These are phyloP conservation scores for Xylariomycetidae sp. DNA, from an alignment of 2,329 filamentous ascomycete genomes.

Conservation along the genomic window DNA sequence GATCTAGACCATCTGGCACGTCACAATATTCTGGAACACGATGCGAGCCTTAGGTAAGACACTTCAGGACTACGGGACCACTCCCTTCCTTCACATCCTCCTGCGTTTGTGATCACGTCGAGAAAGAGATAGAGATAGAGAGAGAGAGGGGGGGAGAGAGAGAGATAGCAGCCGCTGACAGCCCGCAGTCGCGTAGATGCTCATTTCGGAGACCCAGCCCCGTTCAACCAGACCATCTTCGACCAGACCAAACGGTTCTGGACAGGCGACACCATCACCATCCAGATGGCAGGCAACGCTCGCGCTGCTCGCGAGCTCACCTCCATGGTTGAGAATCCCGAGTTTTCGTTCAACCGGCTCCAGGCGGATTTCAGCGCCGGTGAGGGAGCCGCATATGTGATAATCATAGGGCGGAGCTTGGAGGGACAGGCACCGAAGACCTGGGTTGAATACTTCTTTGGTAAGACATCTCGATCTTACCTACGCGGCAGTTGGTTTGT, in stretches of 20 bases:
- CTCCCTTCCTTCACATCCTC: no score
- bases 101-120: no score
- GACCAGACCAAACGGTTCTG: background rate
- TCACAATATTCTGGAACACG: no score
- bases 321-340: background rate
- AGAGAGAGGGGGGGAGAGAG: no score
- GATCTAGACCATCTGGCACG: no score
- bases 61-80: no score
- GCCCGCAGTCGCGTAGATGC: background rate
- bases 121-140: no score
- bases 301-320: background rate
- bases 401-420: background rate
- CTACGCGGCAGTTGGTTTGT: slow-evolving; percentile 2
- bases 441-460: background rate
- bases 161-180: no score
- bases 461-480: background rate
- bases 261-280: background rate
- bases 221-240: background rate
- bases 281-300: background rate
- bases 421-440: background rate
- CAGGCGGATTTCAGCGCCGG: background rate
- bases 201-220: background rate
- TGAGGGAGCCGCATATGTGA: background rate
- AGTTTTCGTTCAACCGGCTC: background rate
- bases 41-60: no score